Percentiles rank a stretch among this genome's conserved stretches.
Evolutionary conservation across 129 eudicot species (phyloP).

Genomic region (Sambucus nigra): DNA sequence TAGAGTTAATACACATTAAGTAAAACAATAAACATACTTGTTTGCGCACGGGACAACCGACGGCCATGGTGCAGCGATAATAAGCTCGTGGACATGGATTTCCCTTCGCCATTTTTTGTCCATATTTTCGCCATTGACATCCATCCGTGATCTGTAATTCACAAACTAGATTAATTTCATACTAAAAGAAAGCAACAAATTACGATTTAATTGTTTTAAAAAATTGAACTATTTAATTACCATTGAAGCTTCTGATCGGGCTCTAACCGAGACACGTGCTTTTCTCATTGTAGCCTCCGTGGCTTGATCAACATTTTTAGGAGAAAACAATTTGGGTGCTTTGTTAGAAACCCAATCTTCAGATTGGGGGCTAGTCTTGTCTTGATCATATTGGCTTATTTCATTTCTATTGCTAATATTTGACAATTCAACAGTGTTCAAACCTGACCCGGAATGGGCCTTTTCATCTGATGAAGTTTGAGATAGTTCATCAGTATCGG

Average conservation of each 20-base stretch:
- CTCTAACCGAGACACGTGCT: constrained; percentile 87
- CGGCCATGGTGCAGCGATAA: constrained; percentile 83
- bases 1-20: too few species aligned
- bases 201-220: too few species aligned
- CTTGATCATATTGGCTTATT: not conserved
- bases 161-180: not conserved
- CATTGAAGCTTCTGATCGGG: constrained; percentile 92
- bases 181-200: not conserved
- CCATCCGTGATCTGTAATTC: constrained; percentile 52
- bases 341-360: constrained; percentile 65
- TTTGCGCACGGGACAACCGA: constrained; percentile 72
- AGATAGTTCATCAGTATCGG: constrained; percentile 24
- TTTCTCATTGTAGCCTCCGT: constrained; percentile 75
- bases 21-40: constrained; percentile 24
- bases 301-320: constrained; percentile 33
- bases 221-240: constrained; percentile 17
- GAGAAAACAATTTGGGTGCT: constrained; percentile 28
- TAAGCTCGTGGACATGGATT: constrained; percentile 85
- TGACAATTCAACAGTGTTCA: constrained; percentile 17
- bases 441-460: constrained; percentile 42
- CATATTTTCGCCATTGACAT: constrained; percentile 77
- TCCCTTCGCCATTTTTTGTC: constrained; percentile 80
- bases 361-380: constrained; percentile 38
- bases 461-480: constrained; percentile 55
- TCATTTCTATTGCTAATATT: constrained; percentile 18